Conservation (phyloP, 805 yeast species). For the Candida ortonii region DNA sequence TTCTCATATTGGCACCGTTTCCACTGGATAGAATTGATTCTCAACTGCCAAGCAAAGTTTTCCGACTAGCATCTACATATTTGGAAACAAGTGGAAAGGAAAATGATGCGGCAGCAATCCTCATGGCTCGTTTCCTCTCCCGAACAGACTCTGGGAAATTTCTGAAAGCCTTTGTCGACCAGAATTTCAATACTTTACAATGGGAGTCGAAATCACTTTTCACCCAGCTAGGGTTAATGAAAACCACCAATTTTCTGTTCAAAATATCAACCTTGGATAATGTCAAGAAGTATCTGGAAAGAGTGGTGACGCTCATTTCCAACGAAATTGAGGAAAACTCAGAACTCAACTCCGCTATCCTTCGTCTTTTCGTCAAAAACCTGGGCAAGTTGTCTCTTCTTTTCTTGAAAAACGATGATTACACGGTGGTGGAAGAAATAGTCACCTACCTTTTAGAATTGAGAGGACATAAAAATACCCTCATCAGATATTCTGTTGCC, state of each 20-base stretch:
- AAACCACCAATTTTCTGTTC: conserved; percentile 24
- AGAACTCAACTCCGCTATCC: conserved; percentile 8
- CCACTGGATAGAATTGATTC: conserved; percentile 41
- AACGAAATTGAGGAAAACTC: conserved; percentile 14
- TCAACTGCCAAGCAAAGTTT: conserved; percentile 36
- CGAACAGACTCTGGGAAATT: conserved; percentile 41
- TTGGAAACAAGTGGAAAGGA: conserved; percentile 53
- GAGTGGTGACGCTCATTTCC: conserved; percentile 18
- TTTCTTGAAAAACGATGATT: conserved; percentile 26
- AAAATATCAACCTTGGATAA: conserved; percentile 13
- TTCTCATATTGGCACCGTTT: conserved; percentile 73
- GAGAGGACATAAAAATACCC: conserved; percentile 48
- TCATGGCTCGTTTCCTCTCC: conserved; percentile 52
- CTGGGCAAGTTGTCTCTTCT: conserved; percentile 40
- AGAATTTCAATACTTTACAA: conserved; percentile 17
- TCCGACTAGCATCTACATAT: conserved; percentile 31
- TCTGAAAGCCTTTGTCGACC: conserved; percentile 27
- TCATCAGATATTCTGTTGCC: conserved; percentile 62
- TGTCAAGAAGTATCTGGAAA: conserved; percentile 6
- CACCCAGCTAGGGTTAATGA: conserved; percentile 20
- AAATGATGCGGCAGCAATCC: conserved; percentile 49
- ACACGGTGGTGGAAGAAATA: conserved; percentile 44
- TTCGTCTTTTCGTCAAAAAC: conserved; percentile 30
- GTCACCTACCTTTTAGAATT: conserved; percentile 45
- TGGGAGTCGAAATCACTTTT: conserved; percentile 17